A percentile compares a stretch with the other conserved stretches of the same genome.
Evolutionary conservation across 2,329 filamentous ascomycete species (phyloP).

Genomic region (Fusarium beomiforme): DNA sequence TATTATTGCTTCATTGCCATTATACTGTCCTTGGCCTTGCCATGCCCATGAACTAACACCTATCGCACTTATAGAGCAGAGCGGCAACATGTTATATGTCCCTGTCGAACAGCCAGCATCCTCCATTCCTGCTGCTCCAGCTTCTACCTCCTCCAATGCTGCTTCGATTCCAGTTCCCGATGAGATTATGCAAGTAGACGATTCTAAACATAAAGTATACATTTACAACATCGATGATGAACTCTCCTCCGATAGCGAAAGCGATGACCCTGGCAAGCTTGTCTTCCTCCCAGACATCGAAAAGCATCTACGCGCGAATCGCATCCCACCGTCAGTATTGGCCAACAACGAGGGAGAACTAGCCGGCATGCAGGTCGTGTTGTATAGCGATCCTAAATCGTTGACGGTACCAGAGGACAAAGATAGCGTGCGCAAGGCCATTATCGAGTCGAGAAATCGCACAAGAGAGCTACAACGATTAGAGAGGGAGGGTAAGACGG

Average conservation of each 20-base stretch:
- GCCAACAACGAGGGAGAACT: conserved; percentile 64
- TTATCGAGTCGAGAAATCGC: conserved; percentile 80
- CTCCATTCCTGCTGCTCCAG: conserved; percentile 37
- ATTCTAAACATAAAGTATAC: conserved; percentile 87
- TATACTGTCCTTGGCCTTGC: neutral
- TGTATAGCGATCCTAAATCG: conserved; percentile 84
- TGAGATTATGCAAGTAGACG: conserved; percentile 84
- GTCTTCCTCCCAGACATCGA: conserved; percentile 89
- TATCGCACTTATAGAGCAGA: conserved; percentile 59
- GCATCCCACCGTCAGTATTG: conserved; percentile 73
- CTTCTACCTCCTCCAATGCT: conserved; percentile 25
- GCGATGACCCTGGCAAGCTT: conserved; percentile 65
- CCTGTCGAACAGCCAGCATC: conserved; percentile 62
- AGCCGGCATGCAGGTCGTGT: conserved; percentile 77
- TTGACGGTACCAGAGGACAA: conserved; percentile 78
- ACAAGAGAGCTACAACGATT: conserved; percentile 67
- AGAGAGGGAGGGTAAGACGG: conserved; percentile 46
- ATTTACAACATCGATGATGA: conserved; percentile 92
- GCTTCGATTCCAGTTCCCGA: conserved; percentile 43
- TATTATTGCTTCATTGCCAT: neutral
- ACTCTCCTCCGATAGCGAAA: conserved; percentile 65
- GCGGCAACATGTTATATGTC: conserved; percentile 72
- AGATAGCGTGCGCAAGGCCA: conserved; percentile 82
- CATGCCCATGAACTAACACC: conserved; percentile 1
- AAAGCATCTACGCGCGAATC: conserved; percentile 77